Evolutionary conservation across 352 stramenopile species (phyloP).

Genomic region (Pythium biforme): DNA sequence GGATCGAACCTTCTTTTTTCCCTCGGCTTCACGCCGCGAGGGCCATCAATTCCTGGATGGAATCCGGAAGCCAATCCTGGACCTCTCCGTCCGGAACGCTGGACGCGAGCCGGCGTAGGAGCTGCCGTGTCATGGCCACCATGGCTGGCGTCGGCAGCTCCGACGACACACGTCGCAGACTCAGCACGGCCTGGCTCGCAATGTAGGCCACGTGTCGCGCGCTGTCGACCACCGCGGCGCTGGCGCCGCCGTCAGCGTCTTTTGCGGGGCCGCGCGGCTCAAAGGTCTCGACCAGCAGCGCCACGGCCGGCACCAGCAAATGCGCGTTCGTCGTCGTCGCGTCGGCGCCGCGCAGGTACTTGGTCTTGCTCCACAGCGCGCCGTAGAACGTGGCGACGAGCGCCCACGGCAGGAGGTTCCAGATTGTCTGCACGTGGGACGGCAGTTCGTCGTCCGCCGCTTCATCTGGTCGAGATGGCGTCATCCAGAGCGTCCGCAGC

Average conservation of each 20-base stretch:
- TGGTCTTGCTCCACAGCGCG: slow-evolving; percentile 40
- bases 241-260: not conserved
- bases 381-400: slow-evolving; percentile 46
- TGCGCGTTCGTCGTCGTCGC: slow-evolving; percentile 55
- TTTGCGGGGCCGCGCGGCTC: slow-evolving; percentile 9
- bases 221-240: not conserved
- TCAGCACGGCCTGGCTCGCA: slow-evolving; percentile 21
- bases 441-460: not conserved
- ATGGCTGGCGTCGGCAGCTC: slow-evolving; percentile 26
- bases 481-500: slow-evolving; percentile 11
- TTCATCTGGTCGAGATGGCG: not conserved
- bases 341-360: slow-evolving; percentile 33
- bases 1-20: too few species aligned
- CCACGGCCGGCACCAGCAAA: slow-evolving; percentile 40
- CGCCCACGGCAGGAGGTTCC: slow-evolving; percentile 42
- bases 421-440: slow-evolving; percentile 20
- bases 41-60: slow-evolving; percentile 12
- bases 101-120: slow-evolving; percentile 2
- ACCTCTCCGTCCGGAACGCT: slow-evolving; percentile 3
- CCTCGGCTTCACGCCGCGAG: not conserved
- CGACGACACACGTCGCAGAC: slow-evolving; percentile 20
- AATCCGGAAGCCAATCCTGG: slow-evolving; percentile 21
- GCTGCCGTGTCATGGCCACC: slow-evolving; percentile 13
- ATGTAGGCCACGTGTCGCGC: slow-evolving; percentile 11
- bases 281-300: slow-evolving; percentile 28